Evolutionary conservation across 2,329 filamentous ascomycete species (phyloP).

Genomic region (Aspergillus eucalypticola): DNA sequence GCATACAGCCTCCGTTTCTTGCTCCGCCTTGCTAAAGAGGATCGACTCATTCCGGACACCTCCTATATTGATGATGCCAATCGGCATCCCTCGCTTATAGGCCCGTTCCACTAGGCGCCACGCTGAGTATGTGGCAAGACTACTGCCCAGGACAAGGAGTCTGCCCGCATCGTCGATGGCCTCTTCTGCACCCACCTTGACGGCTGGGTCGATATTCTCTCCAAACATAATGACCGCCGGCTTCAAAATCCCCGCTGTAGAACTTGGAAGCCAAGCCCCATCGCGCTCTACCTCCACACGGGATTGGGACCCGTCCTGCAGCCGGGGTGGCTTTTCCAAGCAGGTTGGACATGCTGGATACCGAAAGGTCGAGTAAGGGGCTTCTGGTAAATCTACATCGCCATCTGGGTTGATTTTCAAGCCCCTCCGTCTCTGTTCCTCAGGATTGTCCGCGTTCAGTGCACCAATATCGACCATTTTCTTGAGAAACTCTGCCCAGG

Average conservation of each 20-base stretch:
- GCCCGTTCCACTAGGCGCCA: constrained; percentile 87
- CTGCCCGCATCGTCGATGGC: constrained; percentile 75
- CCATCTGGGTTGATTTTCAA: constrained; percentile 90
- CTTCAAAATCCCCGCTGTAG: constrained; percentile 79
- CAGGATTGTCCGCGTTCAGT: constrained; percentile 73
- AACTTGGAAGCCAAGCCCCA: constrained; percentile 70
- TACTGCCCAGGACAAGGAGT: constrained; percentile 81
- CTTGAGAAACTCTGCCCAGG: constrained; percentile 75
- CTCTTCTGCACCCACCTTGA: constrained; percentile 75
- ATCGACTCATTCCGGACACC: constrained; percentile 49
- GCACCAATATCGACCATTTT: constrained; percentile 73
- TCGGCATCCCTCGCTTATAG: constrained; percentile 77
- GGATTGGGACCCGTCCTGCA: constrained; percentile 56
- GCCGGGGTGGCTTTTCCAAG: constrained; percentile 61
- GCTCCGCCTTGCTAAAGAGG: constrained; percentile 39
- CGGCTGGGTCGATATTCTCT: constrained; percentile 70
- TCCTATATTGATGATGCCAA: constrained; percentile 79
- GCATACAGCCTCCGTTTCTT: constrained; percentile 17
- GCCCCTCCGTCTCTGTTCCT: constrained; percentile 66
- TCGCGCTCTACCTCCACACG: constrained; percentile 72
- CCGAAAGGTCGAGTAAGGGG: constrained; percentile 84
- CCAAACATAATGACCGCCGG: constrained; percentile 97
- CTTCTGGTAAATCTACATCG: constrained; percentile 84
- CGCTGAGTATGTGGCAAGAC: constrained; percentile 90
- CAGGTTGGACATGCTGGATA: constrained; percentile 89